phyloP scores from a whole-genome alignment of 1,139 yeast species.

The Yamadazyma spencermartinsiae region DNA sequence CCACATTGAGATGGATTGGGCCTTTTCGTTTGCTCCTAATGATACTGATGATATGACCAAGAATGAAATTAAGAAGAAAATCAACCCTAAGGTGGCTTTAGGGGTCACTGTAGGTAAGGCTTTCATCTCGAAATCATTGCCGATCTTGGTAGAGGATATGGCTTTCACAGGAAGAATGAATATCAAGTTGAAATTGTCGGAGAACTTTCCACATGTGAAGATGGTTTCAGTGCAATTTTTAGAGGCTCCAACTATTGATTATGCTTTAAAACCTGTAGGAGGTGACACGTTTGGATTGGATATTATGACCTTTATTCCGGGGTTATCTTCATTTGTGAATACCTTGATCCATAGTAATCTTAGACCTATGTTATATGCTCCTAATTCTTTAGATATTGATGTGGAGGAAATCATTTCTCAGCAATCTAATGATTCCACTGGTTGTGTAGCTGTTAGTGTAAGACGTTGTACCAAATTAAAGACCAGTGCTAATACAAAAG shows the following conservation, averaged over 20 bases:
- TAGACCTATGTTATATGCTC: constrained; percentile 81
- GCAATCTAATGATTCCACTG: constrained; percentile 64
- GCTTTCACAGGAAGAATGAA: constrained; percentile 72
- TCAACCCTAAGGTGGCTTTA: constrained; percentile 76
- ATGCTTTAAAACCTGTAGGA: constrained; percentile 82
- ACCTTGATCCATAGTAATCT: constrained; percentile 66
- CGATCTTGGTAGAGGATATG: constrained; percentile 77
- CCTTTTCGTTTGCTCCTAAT: constrained; percentile 74
- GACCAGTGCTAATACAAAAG: constrained; percentile 37
- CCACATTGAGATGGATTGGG: constrained; percentile 80
- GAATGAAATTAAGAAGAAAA: constrained; percentile 64
- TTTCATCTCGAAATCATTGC: constrained; percentile 70
- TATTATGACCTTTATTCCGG: constrained; percentile 81
- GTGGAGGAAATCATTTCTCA: constrained; percentile 69
- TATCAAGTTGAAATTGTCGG: constrained; percentile 59
- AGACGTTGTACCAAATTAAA: constrained; percentile 53
- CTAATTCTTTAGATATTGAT: constrained; percentile 72
- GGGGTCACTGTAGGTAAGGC: constrained; percentile 82
- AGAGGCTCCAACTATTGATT: constrained; percentile 77
- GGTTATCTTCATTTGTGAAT: constrained; percentile 72
- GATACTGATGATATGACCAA: constrained; percentile 83
- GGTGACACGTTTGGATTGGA: constrained; percentile 83
- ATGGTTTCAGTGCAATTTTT: constrained; percentile 68
- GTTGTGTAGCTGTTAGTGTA: constrained; percentile 64
- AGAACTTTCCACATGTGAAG: constrained; percentile 72